Base-by-base conservation (phyloP, 1,284 basidiomycete species). In the Leucoagaricus sp. region DNA sequence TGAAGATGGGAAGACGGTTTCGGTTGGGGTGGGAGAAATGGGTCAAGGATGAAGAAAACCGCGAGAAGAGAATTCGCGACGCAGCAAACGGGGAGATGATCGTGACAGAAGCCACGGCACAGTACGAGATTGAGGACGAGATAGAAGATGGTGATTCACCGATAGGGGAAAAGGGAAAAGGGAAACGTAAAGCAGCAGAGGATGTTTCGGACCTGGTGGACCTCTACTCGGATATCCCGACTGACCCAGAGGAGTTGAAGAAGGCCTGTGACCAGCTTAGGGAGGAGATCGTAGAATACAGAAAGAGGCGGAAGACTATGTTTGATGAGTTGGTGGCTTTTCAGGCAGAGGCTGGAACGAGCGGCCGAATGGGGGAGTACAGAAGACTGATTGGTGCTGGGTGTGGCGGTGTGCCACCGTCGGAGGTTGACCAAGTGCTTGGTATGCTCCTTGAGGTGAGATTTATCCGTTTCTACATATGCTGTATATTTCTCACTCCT, bases 11-110 rank as follows among this genome's bases (percentile, higher is more conserved):
- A 23, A 83, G 84, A 64, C 81, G 90, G 57, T 93, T 91, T 70
- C 81, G 90, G 47, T 68, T 89, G n/a, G 95, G 94, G 1, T 96
- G 89, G 86, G 91, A 95, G 67, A 89, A 89, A 65, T 98, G 95
- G 93, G 74, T 91, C n/a, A 84, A 86, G 62, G 89, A 90, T 58
- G 92, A 97, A 72, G 88, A 92, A 67, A 77, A 76, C 38, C 81
- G 94, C 25, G 93, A 95, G 72, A 81, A 77, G 58, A 71, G 68
- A 1, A 78, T 89, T 49, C 78, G 87, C 42, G 82, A 85, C 40
- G 79, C 76, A 17, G 77, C 82, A 0, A 75, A 79, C 50, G 86
- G 86, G 2, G 74, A 80, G 46, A 68, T 88, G 55, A 68, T 69
- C 29, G 66, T 81, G 48, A 78, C 76, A 10, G 69, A 73, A 25